Evolutionary conservation across 2,329 filamentous ascomycete species (phyloP), one percentile per base, ranked within the genome.

Genomic region (Podosphaera fusca): DNA sequence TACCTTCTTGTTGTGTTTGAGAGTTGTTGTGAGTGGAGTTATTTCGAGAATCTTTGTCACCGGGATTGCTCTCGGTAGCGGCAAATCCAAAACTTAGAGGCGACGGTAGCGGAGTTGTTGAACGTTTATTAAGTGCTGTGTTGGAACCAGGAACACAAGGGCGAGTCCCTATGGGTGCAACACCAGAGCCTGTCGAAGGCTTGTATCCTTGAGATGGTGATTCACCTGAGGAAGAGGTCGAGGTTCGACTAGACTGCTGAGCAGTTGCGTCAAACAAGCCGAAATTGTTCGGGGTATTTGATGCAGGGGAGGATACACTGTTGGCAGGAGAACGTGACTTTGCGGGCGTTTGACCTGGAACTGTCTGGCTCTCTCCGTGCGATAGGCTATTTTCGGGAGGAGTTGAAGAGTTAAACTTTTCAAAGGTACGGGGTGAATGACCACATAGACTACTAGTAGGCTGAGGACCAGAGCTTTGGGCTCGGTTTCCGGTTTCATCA

Each of bases 131-230:
- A 63, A 86, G 69, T 8, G 76, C 74, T 38, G 78, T 75, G 64
- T 81, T 82, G 36, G 74, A 67, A 31, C 73, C 59, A 78, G 75
- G 46, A 72, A 68, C 77, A 21, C 79, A 76, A 2, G 90, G 90
- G 50, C 92, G 84, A 58, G 90, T 95, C 61, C 92, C 92, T 64
- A 96, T 96, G 21, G 92, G 90, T 30, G 88, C 90, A 56, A 96
- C 88, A 3, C 84, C 75, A 58, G 76, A 75, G 57, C 76, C 77
- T 55, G 74, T 69, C 54, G 72, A 73, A 60, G 78, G 68, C 71
- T 79, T 80, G 56, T 81, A 76, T 56, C 80, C 76, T 60, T 80
- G 77, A 57, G 87, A 85, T 47, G 88, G 85, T 5, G 88, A 94
- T 46, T 80, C 84, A 58, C 83, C 82, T 8, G 88, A 87, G 31